Percentiles rank a stretch among this genome's conserved stretches.
Evolutionary conservation across 768 basidiomycete species (phyloP).

Genomic region (Ramaria sp.): DNA sequence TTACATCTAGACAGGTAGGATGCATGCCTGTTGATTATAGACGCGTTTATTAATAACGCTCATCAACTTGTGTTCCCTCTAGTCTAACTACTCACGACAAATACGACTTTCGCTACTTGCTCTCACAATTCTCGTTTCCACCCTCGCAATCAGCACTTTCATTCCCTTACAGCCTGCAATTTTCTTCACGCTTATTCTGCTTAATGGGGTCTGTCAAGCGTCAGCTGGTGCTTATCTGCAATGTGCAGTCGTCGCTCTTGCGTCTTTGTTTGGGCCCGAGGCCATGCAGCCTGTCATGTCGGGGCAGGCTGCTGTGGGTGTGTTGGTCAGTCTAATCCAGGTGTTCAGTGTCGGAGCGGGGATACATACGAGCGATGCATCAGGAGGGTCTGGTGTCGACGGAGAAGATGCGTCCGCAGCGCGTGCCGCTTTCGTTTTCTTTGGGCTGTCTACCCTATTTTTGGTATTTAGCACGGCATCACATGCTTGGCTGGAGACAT

Average conservation of each 20-base stretch:
- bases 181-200: conserved; percentile 57
- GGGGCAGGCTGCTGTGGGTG: conserved; percentile 79
- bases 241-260: conserved; percentile 68
- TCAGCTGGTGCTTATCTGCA: conserved; percentile 64
- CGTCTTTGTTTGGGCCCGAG: conserved; percentile 64
- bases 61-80: neutral
- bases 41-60: neutral
- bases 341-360: conserved; percentile 53
- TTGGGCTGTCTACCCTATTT: conserved; percentile 58
- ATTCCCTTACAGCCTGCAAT: conserved; percentile 37
- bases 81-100: conserved; percentile 49
- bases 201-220: conserved; percentile 50
- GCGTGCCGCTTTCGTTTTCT: conserved; percentile 68
- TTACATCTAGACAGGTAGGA: conserved; percentile 55
- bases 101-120: conserved; percentile 38
- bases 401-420: conserved; percentile 30
- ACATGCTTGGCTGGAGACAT: conserved; percentile 45
- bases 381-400: conserved; percentile 11
- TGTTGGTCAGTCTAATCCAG: conserved; percentile 71
- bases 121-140: conserved; percentile 40
- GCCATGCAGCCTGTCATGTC: conserved; percentile 71
- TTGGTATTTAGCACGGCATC: conserved; percentile 43
- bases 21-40: neutral
- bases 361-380: conserved; percentile 24
- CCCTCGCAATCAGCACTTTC: conserved; percentile 60